phyloP scores from a whole-genome alignment of 2,329 filamentous ascomycete genomes.

The Nothopassalora personata region DNA sequence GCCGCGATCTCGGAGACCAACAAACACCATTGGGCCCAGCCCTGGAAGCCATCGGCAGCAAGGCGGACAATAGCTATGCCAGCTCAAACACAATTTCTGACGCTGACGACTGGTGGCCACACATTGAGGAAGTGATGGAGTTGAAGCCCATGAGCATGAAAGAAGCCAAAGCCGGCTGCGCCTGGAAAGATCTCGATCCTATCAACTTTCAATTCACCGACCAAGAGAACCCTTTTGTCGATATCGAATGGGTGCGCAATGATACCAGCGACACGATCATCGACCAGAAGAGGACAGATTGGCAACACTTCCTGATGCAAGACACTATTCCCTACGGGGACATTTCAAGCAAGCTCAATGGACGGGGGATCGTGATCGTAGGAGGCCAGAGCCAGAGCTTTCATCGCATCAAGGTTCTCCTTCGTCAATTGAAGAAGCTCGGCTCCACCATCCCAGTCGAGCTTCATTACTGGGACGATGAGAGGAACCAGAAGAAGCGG shows the following conservation, averaged over 20 bases:
- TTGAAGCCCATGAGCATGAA: neutral
- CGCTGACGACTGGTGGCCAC: conserved; percentile 1
- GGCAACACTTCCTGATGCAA: neutral
- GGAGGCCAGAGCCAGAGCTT: conserved; percentile 23
- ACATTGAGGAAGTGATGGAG: neutral
- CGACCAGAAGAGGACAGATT: neutral
- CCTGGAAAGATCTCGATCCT: neutral
- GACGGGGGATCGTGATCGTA: conserved; percentile 31
- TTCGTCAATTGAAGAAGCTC: conserved; percentile 15
- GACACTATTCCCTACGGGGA: conserved; percentile 19
- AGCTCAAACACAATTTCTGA: neutral
- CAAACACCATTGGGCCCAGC: neutral
- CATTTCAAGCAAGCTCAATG: conserved; percentile 21
- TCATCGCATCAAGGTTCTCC: conserved; percentile 23
- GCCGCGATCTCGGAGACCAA: neutral
- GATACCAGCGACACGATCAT: neutral
- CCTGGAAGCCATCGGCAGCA: neutral
- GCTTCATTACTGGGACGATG: conserved; percentile 30
- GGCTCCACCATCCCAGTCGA: conserved; percentile 27
- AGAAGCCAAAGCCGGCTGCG: conserved; percentile 4
- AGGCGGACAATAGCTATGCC: neutral
- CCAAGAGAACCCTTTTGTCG: neutral
- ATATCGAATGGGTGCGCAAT: neutral
- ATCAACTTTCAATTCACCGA: conserved; percentile 5
- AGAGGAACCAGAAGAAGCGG: conserved; percentile 20